These are phyloP conservation scores for Solanum pimpinellifolium DNA, from an alignment of 257 asterid genomes.

Conservation along the genomic window DNA sequence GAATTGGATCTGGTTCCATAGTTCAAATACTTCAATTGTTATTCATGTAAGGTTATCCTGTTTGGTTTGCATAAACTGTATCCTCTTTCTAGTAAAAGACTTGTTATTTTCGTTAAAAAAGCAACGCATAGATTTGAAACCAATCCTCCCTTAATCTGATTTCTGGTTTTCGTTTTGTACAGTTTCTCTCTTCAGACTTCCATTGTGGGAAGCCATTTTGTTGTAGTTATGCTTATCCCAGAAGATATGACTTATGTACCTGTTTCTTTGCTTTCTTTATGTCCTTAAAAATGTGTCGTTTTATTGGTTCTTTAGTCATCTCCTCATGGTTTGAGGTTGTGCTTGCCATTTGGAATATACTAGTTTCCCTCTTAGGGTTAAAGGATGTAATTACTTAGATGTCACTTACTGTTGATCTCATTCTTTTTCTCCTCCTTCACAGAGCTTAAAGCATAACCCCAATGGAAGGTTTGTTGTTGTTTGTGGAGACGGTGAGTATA, in stretches of 20 bases:
- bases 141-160: neutral
- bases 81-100: neutral
- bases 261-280: neutral
- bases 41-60: neutral
- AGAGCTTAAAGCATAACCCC: constrained; percentile 96
- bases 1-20: neutral
- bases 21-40: neutral
- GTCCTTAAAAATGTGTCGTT: neutral
- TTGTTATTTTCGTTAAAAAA: neutral
- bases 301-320: neutral
- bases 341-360: neutral
- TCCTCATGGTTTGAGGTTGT: neutral
- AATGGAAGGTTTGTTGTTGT: constrained; percentile 97
- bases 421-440: constrained; percentile 4
- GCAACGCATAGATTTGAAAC: neutral
- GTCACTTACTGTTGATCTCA: neutral
- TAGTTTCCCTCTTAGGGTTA: neutral
- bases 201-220: neutral
- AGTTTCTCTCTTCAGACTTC: neutral
- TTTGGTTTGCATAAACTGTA: neutral
- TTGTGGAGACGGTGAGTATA: constrained; percentile 95
- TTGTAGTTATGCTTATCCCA: neutral
- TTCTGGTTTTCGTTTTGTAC: neutral
- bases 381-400: neutral
- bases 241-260: neutral